A percentile compares a stretch with the other conserved stretches of the same genome.
Conservation (phyloP, 768 basidiomycete genomes). For the Mycena indigotica region DNA sequence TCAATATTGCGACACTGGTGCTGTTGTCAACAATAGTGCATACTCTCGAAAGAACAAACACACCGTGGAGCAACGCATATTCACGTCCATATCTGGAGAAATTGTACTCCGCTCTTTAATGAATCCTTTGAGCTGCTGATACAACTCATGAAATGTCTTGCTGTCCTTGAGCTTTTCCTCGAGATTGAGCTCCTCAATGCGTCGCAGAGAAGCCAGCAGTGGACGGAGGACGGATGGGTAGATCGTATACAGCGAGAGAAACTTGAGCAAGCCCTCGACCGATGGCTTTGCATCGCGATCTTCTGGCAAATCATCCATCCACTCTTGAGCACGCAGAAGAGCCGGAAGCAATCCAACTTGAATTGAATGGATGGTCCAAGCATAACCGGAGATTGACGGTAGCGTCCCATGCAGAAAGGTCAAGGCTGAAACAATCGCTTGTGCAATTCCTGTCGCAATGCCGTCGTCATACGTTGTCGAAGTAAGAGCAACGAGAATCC, state of each 20-base stretch:
- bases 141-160: slow-evolving; percentile 9
- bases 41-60: neutral
- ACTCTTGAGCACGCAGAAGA: slow-evolving; percentile 14
- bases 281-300: slow-evolving; percentile 5
- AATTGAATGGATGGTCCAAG: slow-evolving; percentile 20
- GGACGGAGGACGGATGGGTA: slow-evolving; percentile 19
- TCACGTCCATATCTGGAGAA: slow-evolving; percentile 9
- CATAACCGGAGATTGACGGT: slow-evolving; percentile 13
- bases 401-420: slow-evolving; percentile 13
- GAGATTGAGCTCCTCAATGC: slow-evolving; percentile 13
- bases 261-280: slow-evolving; percentile 6
- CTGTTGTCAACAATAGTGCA: neutral
- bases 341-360: slow-evolving; percentile 20
- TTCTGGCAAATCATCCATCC: slow-evolving; percentile 18
- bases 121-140: slow-evolving; percentile 13
- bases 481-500: slow-evolving; percentile 19
- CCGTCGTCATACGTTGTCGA: slow-evolving; percentile 8
- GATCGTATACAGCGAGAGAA: slow-evolving; percentile 20
- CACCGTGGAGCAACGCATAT: slow-evolving; percentile 11
- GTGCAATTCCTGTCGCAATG: slow-evolving; percentile 14
- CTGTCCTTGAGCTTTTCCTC: slow-evolving; percentile 10
- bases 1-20: slow-evolving; percentile 20
- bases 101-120: slow-evolving; percentile 12
- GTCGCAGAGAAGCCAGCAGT: slow-evolving; percentile 2
- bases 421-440: slow-evolving; percentile 13